These are phyloP conservation scores for Podaxis sp. DNA, from an alignment of 768 basidiomycete species.

Conservation along the genomic window DNA sequence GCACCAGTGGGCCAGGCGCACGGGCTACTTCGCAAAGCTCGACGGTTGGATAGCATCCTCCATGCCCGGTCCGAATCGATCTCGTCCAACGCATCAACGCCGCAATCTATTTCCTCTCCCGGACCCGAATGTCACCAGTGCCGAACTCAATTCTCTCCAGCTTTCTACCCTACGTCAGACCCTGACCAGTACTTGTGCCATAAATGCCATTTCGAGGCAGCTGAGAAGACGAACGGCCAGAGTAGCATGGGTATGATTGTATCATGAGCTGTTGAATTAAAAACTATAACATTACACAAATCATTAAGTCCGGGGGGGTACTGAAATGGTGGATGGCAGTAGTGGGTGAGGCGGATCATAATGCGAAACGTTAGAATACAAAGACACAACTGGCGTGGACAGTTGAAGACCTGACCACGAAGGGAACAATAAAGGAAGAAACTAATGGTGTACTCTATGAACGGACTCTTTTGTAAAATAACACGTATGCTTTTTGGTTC, in stretches of 20 bases:
- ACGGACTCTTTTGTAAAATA: conserved; percentile 75
- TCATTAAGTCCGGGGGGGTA: background rate
- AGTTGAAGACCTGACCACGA: conserved; percentile 12
- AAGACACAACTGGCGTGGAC: conserved; percentile 17
- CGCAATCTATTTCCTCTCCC: conserved; percentile 19
- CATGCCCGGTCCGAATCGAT: conserved; percentile 43
- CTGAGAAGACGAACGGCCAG: conserved; percentile 27
- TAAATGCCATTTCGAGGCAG: conserved; percentile 42
- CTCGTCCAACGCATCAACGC: conserved; percentile 19
- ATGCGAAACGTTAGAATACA: conserved; percentile 36
- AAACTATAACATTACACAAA: conserved; percentile 16
- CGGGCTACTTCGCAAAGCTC: conserved; percentile 85
- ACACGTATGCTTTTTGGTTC: conserved; percentile 70
- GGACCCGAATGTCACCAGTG: conserved; percentile 62
- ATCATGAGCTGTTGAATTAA: conserved; percentile 30
- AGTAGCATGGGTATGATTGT: conserved; percentile 35
- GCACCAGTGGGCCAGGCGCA: conserved; percentile 72
- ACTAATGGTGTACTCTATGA: conserved; percentile 35
- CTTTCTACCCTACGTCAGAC: conserved; percentile 54
- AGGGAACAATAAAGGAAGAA: background rate
- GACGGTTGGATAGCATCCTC: conserved; percentile 74
- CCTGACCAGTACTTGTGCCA: conserved; percentile 41
- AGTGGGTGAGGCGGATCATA: conserved; percentile 8
- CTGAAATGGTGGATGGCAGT: background rate
- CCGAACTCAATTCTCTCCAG: conserved; percentile 70